Percentiles rank a stretch among this genome's conserved stretches.
Evolutionary conservation across 106 monocot genomes (phyloP).

Genomic region (Acorus calamus): DNA sequence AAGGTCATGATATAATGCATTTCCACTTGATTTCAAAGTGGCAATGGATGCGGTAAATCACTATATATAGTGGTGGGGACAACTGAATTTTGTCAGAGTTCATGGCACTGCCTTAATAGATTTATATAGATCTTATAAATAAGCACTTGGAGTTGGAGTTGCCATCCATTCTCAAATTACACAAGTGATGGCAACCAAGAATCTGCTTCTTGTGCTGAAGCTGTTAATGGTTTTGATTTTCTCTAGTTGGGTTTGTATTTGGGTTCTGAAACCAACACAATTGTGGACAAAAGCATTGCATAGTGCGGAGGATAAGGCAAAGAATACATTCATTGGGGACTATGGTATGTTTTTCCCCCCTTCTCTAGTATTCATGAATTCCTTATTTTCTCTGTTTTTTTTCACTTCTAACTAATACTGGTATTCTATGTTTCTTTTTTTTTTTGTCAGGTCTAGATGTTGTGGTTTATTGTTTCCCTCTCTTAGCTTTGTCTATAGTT

Average conservation of each 20-base stretch:
- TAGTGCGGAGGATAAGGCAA: conserved; percentile 40
- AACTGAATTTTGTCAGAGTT: too few relatives aligned
- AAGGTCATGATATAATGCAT: too few relatives aligned
- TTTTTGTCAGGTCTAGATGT: conserved; percentile 45
- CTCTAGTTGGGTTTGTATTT: conserved; percentile 43
- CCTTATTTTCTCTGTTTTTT: neutral
- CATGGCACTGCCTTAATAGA: too few relatives aligned
- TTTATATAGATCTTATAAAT: too few relatives aligned
- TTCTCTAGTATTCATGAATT: neutral
- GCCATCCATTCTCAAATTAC: too few relatives aligned
- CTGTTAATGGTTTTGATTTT: conserved; percentile 27
- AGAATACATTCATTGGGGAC: conserved; percentile 23
- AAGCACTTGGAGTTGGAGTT: too few relatives aligned
- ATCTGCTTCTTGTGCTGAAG: conserved; percentile 20
- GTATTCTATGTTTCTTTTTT: neutral
- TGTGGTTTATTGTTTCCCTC: conserved; percentile 56
- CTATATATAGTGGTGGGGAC: too few relatives aligned
- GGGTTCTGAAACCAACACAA: conserved; percentile 68
- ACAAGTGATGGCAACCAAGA: conserved; percentile 9
- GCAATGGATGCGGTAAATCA: too few relatives aligned
- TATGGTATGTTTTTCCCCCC: too few relatives aligned
- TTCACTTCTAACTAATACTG: neutral
- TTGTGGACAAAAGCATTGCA: conserved; percentile 75
- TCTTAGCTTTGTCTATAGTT: conserved; percentile 39
- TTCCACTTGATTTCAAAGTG: too few relatives aligned